These are phyloP conservation scores for Macrolepiota dolichaula DNA, from an alignment of 768 basidiomycete species.

Conservation along the genomic window DNA sequence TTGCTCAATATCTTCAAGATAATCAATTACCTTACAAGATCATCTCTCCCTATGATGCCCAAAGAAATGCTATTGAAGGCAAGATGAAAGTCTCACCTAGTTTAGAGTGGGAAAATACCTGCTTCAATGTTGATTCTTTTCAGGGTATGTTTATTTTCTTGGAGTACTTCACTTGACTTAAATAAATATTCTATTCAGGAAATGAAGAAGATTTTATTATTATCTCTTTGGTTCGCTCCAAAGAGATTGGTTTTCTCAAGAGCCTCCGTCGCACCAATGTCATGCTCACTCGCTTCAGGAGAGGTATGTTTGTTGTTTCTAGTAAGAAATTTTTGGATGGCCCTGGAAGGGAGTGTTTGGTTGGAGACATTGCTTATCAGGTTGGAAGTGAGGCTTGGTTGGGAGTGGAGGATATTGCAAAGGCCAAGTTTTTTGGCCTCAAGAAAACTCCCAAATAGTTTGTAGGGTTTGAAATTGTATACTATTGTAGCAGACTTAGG, in stretches of 20 bases:
- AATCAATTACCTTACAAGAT: conserved; percentile 52
- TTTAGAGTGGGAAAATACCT: conserved; percentile 63
- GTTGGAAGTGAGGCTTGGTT: conserved; percentile 39
- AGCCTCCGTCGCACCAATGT: conserved; percentile 77
- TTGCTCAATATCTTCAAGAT: conserved; percentile 56
- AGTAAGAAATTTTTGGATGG: conserved; percentile 59
- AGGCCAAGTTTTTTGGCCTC: conserved; percentile 20
- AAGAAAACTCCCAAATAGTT: not conserved
- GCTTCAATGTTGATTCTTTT: conserved; percentile 84
- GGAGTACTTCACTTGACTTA: conserved; percentile 4
- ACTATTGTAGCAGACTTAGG: not conserved
- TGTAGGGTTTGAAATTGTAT: not conserved
- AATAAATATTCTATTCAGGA: conserved; percentile 37
- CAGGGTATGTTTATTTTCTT: conserved; percentile 50
- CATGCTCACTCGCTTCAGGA: conserved; percentile 80
- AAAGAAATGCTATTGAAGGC: conserved; percentile 57
- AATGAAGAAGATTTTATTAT: conserved; percentile 82
- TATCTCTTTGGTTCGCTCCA: conserved; percentile 66
- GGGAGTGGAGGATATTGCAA: conserved; percentile 32
- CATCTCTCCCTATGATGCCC: conserved; percentile 81
- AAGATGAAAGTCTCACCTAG: conserved; percentile 43
- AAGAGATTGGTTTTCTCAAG: conserved; percentile 62
- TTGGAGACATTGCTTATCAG: conserved; percentile 36
- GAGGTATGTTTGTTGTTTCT: conserved; percentile 73
- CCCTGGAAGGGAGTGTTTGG: conserved; percentile 43